phyloP scores from a whole-genome alignment of 2,329 filamentous ascomycete species.

The Hypoxylon sp. region DNA sequence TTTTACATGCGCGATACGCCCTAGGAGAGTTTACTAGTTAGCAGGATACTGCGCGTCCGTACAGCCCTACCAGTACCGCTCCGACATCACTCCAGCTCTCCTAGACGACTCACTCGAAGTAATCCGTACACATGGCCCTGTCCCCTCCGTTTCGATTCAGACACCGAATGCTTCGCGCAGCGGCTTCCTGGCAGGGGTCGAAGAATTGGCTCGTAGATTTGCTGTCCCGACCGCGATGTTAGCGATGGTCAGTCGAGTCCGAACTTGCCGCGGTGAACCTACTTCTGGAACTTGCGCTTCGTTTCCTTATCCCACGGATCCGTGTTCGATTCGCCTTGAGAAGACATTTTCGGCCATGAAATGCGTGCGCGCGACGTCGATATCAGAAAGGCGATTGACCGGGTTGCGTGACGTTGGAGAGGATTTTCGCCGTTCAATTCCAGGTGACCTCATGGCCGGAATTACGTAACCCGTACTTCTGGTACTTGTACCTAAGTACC shows the following conservation, averaged over 20 bases:
- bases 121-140: slow-evolving; percentile 88
- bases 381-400: not conserved
- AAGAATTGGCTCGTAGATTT: slow-evolving; percentile 90
- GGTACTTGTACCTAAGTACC: too few species aligned
- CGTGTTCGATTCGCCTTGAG: slow-evolving; percentile 27
- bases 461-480: too few species aligned
- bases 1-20: slow-evolving; percentile 94
- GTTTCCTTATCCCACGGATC: slow-evolving; percentile 66
- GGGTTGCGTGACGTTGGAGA: not conserved
- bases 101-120: slow-evolving; percentile 79
- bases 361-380: not conserved
- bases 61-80: not conserved
- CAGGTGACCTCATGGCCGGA: too few species aligned
- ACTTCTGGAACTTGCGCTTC: slow-evolving; percentile 71
- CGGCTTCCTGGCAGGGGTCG: slow-evolving; percentile 95
- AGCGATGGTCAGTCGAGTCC: not conserved
- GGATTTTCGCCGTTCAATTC: too few species aligned
- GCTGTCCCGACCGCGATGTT: slow-evolving; percentile 55
- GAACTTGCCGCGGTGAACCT: slow-evolving; percentile 38
- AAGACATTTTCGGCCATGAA: slow-evolving; percentile 39
- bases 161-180: slow-evolving; percentile 83
- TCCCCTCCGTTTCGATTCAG: slow-evolving; percentile 89
- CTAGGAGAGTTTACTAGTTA: slow-evolving; percentile 54
- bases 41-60: not conserved
- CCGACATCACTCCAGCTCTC: not conserved